Base-by-base conservation (phyloP, 192 early-diverging fungal species). In the Podochytrium sp. region DNA sequence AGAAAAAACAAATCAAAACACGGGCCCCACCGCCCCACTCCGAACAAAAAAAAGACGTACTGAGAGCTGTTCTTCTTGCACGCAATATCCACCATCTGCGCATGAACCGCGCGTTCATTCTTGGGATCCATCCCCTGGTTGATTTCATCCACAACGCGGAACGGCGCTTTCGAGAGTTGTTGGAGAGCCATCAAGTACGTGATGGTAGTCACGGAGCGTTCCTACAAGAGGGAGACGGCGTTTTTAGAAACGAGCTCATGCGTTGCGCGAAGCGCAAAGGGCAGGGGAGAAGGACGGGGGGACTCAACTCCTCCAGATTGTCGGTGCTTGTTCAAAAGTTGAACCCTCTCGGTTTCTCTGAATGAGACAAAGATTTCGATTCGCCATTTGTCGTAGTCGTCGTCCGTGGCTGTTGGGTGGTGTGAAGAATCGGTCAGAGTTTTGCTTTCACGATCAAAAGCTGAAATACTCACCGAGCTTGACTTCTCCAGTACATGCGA, bases 81-180 rank as follows among this genome's bases (percentile, higher is more conserved):
- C 0, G 95, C 95, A 10, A 87, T 90, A 25, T 91, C 75, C 35
- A 99, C 95, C 49, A 99, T 87, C 70, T 94, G 93, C 20, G 85
- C 74, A 82, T 99, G 98, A n/a, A 98, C 91, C 80, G 96, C 81
- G 27, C 98, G 86, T 77, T 99, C 98, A 78, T 98, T 99, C 38
- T 91, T 86, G 35, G 94, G 92, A 80, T 99, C 98, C 98, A 99
- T 98, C 56, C 98, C 98, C 77, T 99, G 98, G 77, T 99, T 99
- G 68, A 99, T 99, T 80, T 99, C 98, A 84, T 99, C 98, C 14
- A 99, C 98, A 0, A 98, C 94, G 58, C 98, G 91, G 90, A 99
- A 99, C 20, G 98, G 96, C 7, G 94, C 87, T 56, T 84, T 86
- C 3, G 95, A 92, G 39, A 98, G 79, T 14, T 81, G 76, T 86